phyloP scores from a whole-genome alignment of 2,329 filamentous ascomycete genomes.

The Emmonsiellopsis sp. region DNA sequence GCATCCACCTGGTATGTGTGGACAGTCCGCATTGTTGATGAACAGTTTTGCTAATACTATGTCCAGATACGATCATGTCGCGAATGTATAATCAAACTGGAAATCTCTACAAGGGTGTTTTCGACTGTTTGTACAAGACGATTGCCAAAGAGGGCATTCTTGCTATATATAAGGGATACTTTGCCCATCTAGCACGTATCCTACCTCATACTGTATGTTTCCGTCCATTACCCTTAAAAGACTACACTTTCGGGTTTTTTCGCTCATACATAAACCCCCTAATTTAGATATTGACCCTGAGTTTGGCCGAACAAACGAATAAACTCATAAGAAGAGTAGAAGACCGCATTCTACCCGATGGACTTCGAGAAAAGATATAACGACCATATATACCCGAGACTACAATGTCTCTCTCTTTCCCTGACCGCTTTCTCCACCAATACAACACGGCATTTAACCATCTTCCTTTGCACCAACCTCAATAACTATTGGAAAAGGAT shows the following conservation, averaged over 20 bases:
- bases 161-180: slow-evolving; percentile 95
- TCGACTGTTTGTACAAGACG: slow-evolving; percentile 87
- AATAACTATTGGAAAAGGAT: background rate
- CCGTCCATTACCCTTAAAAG: no score
- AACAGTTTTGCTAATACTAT: slow-evolving; percentile 5
- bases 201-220: slow-evolving; percentile 72
- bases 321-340: slow-evolving; percentile 80
- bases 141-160: slow-evolving; percentile 82
- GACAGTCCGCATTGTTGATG: background rate
- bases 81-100: slow-evolving; percentile 98
- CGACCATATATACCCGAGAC: background rate
- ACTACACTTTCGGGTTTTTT: background rate
- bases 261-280: background rate
- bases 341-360: slow-evolving; percentile 42
- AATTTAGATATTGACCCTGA: slow-evolving; percentile 69
- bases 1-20: slow-evolving; percentile 74
- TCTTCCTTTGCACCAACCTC: background rate
- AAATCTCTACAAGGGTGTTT: slow-evolving; percentile 86
- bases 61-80: slow-evolving; percentile 86
- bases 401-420: background rate
- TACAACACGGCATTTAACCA: background rate
- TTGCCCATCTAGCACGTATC: slow-evolving; percentile 88
- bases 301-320: slow-evolving; percentile 92
- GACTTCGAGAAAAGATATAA: slow-evolving; percentile 39
- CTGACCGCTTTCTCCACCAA: background rate